Conservation (phyloP, 768 basidiomycete species). For the Trametes villosa region DNA sequence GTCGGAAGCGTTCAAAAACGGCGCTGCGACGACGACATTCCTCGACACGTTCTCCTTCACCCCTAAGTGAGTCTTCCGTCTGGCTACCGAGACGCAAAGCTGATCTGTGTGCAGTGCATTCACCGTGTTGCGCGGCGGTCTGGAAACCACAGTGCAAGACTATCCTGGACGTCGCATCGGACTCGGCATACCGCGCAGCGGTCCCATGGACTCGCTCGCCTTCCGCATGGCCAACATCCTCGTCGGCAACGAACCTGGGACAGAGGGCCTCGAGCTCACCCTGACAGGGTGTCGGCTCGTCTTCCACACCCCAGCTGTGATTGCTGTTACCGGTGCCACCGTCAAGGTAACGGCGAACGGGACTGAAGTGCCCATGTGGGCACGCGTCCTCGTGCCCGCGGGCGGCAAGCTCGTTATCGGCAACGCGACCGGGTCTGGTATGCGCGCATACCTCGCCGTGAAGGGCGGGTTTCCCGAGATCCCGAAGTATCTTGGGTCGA, state of each 20-base stretch:
- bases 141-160: slow-evolving; percentile 64
- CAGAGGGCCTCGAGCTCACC: slow-evolving; percentile 60
- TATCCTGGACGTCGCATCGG: slow-evolving; percentile 56
- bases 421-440: slow-evolving; percentile 41
- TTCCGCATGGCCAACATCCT: slow-evolving; percentile 61
- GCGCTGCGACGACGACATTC: slow-evolving; percentile 53
- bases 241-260: slow-evolving; percentile 53
- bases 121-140: slow-evolving; percentile 56
- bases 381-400: slow-evolving; percentile 48
- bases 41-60: slow-evolving; percentile 47
- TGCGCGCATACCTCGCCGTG: slow-evolving; percentile 59
- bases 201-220: slow-evolving; percentile 65
- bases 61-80: slow-evolving; percentile 41
- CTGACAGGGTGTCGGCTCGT: slow-evolving; percentile 50
- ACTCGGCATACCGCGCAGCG: slow-evolving; percentile 63
- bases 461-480: slow-evolving; percentile 64
- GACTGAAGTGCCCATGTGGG: slow-evolving; percentile 49
- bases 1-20: slow-evolving; percentile 43
- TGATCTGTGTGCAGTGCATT: slow-evolving; percentile 42
- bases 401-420: slow-evolving; percentile 49
- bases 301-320: slow-evolving; percentile 53
- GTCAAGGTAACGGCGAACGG: slow-evolving; percentile 49
- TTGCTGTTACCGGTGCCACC: slow-evolving; percentile 60
- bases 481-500: slow-evolving; percentile 61
- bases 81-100: neutral